Evolutionary conservation across 495 filamentous ascomycete species (phyloP).

Genomic region (Astrothelium subdiscretum): DNA sequence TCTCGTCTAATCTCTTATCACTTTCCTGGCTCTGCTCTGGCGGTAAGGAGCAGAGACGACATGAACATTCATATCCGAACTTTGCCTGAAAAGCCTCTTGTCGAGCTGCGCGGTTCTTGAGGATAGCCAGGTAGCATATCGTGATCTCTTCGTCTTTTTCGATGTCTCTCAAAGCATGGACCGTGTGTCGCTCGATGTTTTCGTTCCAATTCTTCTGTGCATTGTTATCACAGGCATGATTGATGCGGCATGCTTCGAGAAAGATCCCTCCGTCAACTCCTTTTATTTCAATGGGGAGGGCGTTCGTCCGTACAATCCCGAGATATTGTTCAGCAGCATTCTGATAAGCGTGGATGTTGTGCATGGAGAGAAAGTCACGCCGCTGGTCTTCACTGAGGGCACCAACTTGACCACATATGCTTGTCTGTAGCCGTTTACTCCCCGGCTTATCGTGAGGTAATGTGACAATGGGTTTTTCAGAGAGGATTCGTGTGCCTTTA

Average conservation of each 20-base stretch:
- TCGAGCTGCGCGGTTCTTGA: background rate
- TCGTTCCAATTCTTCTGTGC: conserved; percentile 28
- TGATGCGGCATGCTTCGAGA: conserved; percentile 26
- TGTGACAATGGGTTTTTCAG: conserved; percentile 22
- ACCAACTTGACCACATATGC: background rate
- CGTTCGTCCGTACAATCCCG: background rate
- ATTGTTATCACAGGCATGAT: conserved; percentile 30
- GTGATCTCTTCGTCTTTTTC: background rate
- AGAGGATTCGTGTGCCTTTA: conserved; percentile 27
- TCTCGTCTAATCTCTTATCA: background rate
- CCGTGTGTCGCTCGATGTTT: conserved; percentile 17
- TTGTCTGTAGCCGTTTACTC: background rate
- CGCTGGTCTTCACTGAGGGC: background rate
- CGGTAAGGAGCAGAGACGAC: background rate
- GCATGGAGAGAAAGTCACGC: background rate
- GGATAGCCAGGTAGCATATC: background rate
- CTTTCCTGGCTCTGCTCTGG: background rate
- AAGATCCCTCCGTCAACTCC: conserved; percentile 19
- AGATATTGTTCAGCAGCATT: background rate
- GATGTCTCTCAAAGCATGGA: conserved; percentile 20
- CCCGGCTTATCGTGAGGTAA: background rate
- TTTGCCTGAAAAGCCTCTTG: background rate
- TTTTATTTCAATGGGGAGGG: background rate
- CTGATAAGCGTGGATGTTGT: background rate
- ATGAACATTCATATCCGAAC: background rate